Base-by-base conservation (phyloP, 1,284 basidiomycete species). In the Papiliotrema fonsecae region DNA sequence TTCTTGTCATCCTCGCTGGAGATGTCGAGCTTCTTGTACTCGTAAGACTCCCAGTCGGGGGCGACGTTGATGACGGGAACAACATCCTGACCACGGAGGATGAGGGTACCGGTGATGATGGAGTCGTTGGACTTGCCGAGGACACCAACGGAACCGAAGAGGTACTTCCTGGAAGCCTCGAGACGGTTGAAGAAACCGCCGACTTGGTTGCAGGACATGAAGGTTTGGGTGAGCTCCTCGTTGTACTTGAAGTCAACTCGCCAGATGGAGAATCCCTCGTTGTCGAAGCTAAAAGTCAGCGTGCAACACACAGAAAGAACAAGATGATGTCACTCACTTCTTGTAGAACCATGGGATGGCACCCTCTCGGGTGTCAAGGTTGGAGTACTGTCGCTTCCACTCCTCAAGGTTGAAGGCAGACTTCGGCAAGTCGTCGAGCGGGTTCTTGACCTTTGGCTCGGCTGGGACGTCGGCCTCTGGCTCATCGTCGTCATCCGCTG, bases 361-460 rank as follows among this genome's bases (percentile, higher is more conserved):
- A 71, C 89, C 86, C 32, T 85, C 86, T 51, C 87, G 83, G 32
- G 93, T 97, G 50, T 97, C 93, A 76, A 87, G 85, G 85, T 97
- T 97, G 63, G 91, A 96, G 81, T 97, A 97, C 51, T 87, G 85
- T 47, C 91, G 85, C 78, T 97, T 97, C 88, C 89, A 96, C 77
- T 97, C 92, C 75, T 97, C 93, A 51, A 97, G 84, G 78, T 92
- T 91, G 79, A 97, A 87, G 14, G 81, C 77, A 18, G 88, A 90
- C 78, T 94, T 94, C 61, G 93, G 90, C 49, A 96, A 82, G 54
- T 81, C 79, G 60, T 97, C 94, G 46, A 96, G 84, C 27, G 93
- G 93, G 82, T 97, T 96, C 82, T 93, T 93, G 51, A 77, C 80
- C 76, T 94, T 86, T 62, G 85, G 83, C 68, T 82, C 82, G 49